A percentile compares a stretch with the other conserved stretches of the same genome.
These are phyloP conservation scores for Vigna hirtella DNA, from an alignment of 306 rosid genomes.

Conservation along the genomic window DNA sequence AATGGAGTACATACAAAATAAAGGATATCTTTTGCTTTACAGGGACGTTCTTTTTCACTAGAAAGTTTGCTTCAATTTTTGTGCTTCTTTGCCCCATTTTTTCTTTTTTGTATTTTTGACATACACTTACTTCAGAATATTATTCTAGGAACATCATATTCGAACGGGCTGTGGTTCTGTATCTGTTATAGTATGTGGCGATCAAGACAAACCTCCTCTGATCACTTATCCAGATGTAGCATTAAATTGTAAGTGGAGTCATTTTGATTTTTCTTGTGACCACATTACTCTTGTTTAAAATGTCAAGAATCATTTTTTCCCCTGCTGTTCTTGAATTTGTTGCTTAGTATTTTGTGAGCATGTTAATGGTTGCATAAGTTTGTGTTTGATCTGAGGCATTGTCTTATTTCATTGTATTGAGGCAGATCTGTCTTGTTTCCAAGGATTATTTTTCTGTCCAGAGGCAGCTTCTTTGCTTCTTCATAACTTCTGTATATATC, in stretches of 20 bases:
- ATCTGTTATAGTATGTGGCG: conserved; percentile 87
- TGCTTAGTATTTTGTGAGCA: conserved; percentile 10
- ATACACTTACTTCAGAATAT: conserved; percentile 18
- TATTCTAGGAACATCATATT: conserved; percentile 74
- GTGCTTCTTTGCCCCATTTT: conserved; percentile 4
- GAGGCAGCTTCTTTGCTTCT: conserved; percentile 95
- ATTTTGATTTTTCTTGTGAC: conserved; percentile 7
- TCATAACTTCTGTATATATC: conserved; percentile 95
- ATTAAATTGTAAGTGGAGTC: conserved; percentile 67
- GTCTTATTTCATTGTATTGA: conserved; percentile 38
- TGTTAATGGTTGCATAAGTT: conserved; percentile 4
- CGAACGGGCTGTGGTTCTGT: conserved; percentile 88
- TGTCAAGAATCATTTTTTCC: background rate
- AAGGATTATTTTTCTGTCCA: conserved; percentile 91
- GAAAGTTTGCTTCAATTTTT: conserved; percentile 27
- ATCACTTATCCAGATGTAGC: conserved; percentile 95
- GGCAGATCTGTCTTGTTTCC: conserved; percentile 92
- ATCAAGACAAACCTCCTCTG: conserved; percentile 84
- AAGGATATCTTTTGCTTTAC: conserved; percentile 42
- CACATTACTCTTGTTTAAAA: background rate
- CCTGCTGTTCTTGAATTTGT: conserved; percentile 1
- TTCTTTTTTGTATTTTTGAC: conserved; percentile 5
- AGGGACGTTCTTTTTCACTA: conserved; percentile 28
- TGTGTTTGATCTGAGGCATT: conserved; percentile 14
- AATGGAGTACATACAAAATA: conserved; percentile 43